Conservation (phyloP, 345 rosid species). For the Euphorbia pulcherrima region DNA sequence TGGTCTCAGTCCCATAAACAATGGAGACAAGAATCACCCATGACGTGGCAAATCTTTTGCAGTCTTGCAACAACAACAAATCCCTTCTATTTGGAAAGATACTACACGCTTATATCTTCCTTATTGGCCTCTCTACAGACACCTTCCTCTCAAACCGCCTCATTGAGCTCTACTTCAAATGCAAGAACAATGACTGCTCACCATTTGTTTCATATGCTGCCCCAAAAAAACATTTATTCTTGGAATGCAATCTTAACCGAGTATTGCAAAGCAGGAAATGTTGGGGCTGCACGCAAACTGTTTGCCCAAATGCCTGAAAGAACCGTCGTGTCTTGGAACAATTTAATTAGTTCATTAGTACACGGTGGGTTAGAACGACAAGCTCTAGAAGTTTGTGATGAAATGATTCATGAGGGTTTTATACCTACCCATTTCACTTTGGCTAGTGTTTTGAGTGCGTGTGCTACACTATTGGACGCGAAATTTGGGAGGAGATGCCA, state of each 20-base stretch:
- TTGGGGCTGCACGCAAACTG: slow-evolving; percentile 34
- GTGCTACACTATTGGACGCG: slow-evolving; percentile 41
- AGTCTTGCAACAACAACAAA: slow-evolving; percentile 42
- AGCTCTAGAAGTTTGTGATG: slow-evolving; percentile 47
- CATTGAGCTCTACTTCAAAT: slow-evolving; percentile 49
- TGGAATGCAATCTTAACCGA: slow-evolving; percentile 54
- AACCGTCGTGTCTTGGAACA: slow-evolving; percentile 64
- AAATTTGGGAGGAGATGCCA: slow-evolving; percentile 53
- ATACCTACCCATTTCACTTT: slow-evolving; percentile 60
- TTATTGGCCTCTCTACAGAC: slow-evolving; percentile 34
- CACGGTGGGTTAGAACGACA: slow-evolving; percentile 42
- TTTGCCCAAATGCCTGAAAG: slow-evolving; percentile 67
- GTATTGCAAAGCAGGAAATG: slow-evolving; percentile 39
- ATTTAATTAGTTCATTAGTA: slow-evolving; percentile 54
- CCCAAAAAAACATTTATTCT: slow-evolving; percentile 52
- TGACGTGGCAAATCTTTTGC: slow-evolving; percentile 41
- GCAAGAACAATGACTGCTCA: slow-evolving; percentile 36
- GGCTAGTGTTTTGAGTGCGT: slow-evolving; percentile 71
- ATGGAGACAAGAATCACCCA: slow-evolving; percentile 23
- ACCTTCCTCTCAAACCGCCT: slow-evolving; percentile 65
- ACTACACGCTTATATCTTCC: slow-evolving; percentile 43
- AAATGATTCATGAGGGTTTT: slow-evolving; percentile 53
- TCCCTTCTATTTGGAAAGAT: slow-evolving; percentile 41
- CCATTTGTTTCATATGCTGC: slow-evolving; percentile 39
- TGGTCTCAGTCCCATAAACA: neutral